Percentiles rank a stretch among this genome's conserved stretches.
These are phyloP conservation scores for Haematococcus lacustris DNA, from an alignment of 139 green algal species.

Conservation along the genomic window DNA sequence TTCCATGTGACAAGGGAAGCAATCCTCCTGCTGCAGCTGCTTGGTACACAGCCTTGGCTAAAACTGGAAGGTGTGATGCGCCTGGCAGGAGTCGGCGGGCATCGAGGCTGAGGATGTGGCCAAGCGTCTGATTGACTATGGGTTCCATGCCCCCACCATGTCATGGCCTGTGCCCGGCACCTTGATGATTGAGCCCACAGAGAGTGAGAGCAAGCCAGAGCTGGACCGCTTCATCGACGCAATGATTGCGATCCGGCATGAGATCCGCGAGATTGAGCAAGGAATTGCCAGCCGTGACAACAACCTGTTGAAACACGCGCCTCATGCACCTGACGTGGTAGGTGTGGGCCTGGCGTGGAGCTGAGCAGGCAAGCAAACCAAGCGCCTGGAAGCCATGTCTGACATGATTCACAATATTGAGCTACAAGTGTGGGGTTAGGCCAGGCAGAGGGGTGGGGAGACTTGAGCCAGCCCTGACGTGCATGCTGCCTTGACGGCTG, in stretches of 20 bases:
- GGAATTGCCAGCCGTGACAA: slow-evolving; percentile 62
- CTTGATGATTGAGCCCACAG: slow-evolving; percentile 99
- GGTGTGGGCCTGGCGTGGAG: too few relatives aligned
- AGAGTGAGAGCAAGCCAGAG: slow-evolving; percentile 77
- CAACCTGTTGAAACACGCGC: slow-evolving; percentile 93
- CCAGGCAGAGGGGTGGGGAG: too few relatives aligned
- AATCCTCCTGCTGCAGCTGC: too few relatives aligned
- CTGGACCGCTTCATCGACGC: slow-evolving; percentile 76
- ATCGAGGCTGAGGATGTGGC: slow-evolving; percentile 88
- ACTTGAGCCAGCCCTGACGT: too few relatives aligned
- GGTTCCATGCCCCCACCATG: slow-evolving; percentile 98
- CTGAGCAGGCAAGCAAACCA: too few relatives aligned
- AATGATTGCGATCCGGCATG: slow-evolving; percentile 90
- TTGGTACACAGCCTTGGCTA: too few relatives aligned
- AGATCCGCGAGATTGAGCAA: slow-evolving; percentile 84
- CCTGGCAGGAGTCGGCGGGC: slow-evolving; percentile 37
- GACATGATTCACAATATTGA: too few relatives aligned
- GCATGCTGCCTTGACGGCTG: too few relatives aligned
- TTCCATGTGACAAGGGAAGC: too few relatives aligned
- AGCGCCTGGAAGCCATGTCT: too few relatives aligned
- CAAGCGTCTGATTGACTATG: slow-evolving; percentile 99
- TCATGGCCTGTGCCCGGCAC: slow-evolving; percentile 96
- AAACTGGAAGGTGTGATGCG: too few relatives aligned
- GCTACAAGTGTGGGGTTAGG: too few relatives aligned
- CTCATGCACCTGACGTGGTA: slow-evolving; percentile 72